Evolutionary conservation across 75 land plant genomes (phyloP).

Genomic region (Larix kaempferi): DNA sequence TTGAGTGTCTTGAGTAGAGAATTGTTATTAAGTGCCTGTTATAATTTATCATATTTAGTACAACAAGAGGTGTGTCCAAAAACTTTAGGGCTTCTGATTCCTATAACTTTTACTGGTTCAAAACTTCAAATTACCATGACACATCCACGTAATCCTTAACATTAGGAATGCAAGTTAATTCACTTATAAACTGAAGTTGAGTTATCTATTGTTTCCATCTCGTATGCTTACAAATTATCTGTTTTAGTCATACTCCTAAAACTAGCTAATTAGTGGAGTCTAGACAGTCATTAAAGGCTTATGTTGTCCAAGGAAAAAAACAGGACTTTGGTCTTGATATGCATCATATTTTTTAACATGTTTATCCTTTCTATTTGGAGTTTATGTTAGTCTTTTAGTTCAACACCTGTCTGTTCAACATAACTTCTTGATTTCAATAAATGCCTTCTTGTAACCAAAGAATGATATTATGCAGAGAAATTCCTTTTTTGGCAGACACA

Average conservation of each 20-base stretch:
- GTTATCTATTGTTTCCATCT: not conserved
- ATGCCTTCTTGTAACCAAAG: not conserved
- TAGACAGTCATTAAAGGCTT: too few relatives aligned
- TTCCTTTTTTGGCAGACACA: not conserved
- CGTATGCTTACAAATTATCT: not conserved
- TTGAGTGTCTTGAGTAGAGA: not conserved
- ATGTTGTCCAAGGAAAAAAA: too few relatives aligned
- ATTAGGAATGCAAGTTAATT: not conserved
- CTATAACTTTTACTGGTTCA: not conserved
- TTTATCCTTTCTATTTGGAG: not conserved
- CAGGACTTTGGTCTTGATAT: not conserved
- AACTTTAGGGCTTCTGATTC: not conserved
- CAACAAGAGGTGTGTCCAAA: not conserved
- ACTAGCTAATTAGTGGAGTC: too few relatives aligned
- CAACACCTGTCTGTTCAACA: not conserved
- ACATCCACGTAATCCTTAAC: not conserved
- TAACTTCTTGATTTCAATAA: not conserved
- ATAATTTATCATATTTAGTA: not conserved
- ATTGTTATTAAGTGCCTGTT: not conserved
- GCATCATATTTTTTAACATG: not conserved
- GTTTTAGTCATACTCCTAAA: too few relatives aligned
- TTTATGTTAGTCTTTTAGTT: not conserved
- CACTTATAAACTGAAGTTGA: not conserved
- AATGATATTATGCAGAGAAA: not conserved
- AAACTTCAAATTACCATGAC: not conserved